These are phyloP conservation scores for Suhomyces tanzawaensis DNA, from an alignment of 805 yeast genomes.

Conservation along the genomic window DNA sequence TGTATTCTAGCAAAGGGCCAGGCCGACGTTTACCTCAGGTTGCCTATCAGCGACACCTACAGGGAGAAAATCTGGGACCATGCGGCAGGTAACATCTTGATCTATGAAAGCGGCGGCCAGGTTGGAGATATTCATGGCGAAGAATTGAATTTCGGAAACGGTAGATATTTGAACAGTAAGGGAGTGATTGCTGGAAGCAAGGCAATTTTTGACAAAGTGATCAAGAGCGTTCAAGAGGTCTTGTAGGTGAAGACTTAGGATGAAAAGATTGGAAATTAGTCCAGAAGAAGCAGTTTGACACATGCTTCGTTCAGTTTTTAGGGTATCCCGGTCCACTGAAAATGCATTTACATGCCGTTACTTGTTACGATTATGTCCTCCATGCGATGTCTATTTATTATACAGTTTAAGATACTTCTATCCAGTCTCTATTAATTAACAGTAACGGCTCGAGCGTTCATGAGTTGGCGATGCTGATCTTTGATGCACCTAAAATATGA, in stretches of 20 bases:
- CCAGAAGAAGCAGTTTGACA: no score
- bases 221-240: slow-evolving; percentile 43
- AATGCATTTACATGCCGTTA: no score
- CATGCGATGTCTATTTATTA: not conserved
- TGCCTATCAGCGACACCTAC: slow-evolving; percentile 74
- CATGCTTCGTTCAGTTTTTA: no score
- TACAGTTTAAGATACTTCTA: not conserved
- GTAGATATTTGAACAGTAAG: slow-evolving; percentile 76
- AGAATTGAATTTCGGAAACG: slow-evolving; percentile 76
- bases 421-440: not conserved
- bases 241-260: no score
- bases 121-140: slow-evolving; percentile 84
- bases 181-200: slow-evolving; percentile 87
- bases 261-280: no score
- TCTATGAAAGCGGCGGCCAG: slow-evolving; percentile 86
- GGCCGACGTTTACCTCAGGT: slow-evolving; percentile 86
- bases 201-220: slow-evolving; percentile 47
- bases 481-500: slow-evolving; percentile 49
- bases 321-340: no score
- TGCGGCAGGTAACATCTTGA: slow-evolving; percentile 89
- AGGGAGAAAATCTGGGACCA: slow-evolving; percentile 99
- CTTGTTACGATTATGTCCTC: not conserved
- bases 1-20: slow-evolving; percentile 87
- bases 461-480: slow-evolving; percentile 20
- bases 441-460: no score